These are phyloP conservation scores for Globisporangium solare DNA, from an alignment of 352 stramenopile species.

Conservation along the genomic window DNA sequence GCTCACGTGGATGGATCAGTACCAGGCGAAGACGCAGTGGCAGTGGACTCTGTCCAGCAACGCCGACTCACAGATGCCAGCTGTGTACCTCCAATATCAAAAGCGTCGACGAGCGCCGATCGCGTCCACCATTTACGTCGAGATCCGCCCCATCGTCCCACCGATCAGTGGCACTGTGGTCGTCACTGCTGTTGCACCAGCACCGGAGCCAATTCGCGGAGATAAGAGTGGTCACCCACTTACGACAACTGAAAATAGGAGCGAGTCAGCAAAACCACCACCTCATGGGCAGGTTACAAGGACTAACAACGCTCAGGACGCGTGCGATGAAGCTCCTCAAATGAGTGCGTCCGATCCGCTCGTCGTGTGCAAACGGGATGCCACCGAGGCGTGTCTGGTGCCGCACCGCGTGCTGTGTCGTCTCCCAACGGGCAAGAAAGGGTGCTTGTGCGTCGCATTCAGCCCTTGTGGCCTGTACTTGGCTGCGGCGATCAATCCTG, in stretches of 20 bases:
- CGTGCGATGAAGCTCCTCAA: not conserved
- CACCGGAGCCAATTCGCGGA: too few species aligned
- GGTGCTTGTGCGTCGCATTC: conserved; percentile 58
- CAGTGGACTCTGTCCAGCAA: conserved; percentile 20
- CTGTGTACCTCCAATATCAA: conserved; percentile 64
- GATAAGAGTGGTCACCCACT: too few species aligned
- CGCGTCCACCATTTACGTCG: conserved; percentile 7
- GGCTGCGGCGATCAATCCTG: conserved; percentile 33
- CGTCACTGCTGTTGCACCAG: too few species aligned
- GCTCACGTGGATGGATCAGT: conserved; percentile 59
- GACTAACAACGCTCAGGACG: too few species aligned
- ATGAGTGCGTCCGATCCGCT: conserved; percentile 16
- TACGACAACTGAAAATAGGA: too few species aligned
- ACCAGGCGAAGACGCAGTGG: conserved; percentile 51
- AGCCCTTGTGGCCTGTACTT: conserved; percentile 52
- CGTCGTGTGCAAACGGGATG: conserved; percentile 28
- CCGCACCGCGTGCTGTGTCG: conserved; percentile 51
- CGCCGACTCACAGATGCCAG: conserved; percentile 27
- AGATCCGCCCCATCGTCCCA: conserved; percentile 11
- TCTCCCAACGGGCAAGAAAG: conserved; percentile 45
- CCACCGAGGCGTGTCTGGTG: conserved; percentile 44
- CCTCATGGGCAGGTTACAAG: too few species aligned
- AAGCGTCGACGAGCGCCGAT: conserved; percentile 24
- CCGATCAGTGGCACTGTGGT: not conserved
- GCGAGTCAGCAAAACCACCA: too few species aligned